These are phyloP conservation scores for Gossypioides kirkii DNA, from an alignment of 345 rosid genomes.

Conservation along the genomic window DNA sequence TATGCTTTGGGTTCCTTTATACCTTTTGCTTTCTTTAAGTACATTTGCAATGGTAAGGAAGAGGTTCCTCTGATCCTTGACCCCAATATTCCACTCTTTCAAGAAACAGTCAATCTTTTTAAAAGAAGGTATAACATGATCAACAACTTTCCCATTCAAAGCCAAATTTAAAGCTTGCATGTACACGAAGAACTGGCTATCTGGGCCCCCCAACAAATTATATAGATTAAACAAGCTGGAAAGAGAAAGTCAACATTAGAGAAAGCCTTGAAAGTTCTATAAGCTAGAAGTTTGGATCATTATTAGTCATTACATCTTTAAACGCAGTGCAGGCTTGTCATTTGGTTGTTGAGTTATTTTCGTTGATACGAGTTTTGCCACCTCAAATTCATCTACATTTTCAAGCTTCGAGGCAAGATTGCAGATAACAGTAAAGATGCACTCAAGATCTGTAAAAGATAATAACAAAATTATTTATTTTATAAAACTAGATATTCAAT, in stretches of 20 bases:
- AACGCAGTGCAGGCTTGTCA: conserved; percentile 79
- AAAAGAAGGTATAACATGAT: conserved; percentile 61
- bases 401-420: conserved; percentile 64
- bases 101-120: conserved; percentile 75
- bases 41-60: conserved; percentile 65
- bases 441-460: conserved; percentile 72
- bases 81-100: conserved; percentile 88
- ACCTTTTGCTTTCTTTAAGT: conserved; percentile 78
- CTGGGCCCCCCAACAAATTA: conserved; percentile 64
- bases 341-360: conserved; percentile 76
- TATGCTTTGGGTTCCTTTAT: not conserved
- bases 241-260: conserved; percentile 20
- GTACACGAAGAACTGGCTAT: conserved; percentile 69
- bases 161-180: conserved; percentile 70
- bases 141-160: conserved; percentile 69
- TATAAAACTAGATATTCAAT: not conserved
- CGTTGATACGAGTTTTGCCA: conserved; percentile 60
- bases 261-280: not conserved
- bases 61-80: conserved; percentile 75
- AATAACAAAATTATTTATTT: not conserved
- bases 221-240: conserved; percentile 88
- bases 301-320: conserved; percentile 61
- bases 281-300: conserved; percentile 3
- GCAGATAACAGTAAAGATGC: conserved; percentile 90
- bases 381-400: conserved; percentile 64